Base-by-base conservation (phyloP, 768 basidiomycete species). In the Russula sp. region DNA sequence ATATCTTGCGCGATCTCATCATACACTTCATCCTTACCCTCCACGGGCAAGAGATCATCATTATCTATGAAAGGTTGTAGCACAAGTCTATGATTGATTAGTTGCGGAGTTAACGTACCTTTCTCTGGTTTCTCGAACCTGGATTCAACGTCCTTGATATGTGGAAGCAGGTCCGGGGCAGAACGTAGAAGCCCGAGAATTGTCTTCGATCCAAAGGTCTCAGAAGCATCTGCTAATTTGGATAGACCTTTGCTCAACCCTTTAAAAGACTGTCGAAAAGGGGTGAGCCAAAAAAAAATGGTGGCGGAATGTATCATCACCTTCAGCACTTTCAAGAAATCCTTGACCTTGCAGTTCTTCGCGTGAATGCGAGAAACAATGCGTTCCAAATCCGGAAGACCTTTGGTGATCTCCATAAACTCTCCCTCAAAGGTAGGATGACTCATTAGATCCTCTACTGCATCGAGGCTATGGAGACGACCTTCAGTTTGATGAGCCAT, bases 361-460 rank as follows among this genome's bases (percentile, higher is more conserved):
- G 95, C 95, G 72, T 98, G 97, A 61, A 98, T 90, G 42, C 97
- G 88, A 13, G 94, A 94, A 11, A 99, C 87, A 62, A 97, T 85
- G 16, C 97, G 90, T 73, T 98, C 93, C 10, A 96, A 81, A 73
- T 98, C 96, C 7, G 94, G 94, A 8, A 97, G 73, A 16, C 88
- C 86, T 75, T 92, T 93, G 10, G 86, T 88, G 24, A 94, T 73
- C 56, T 83, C 80, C 24, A 80, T 83, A 74, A 98, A 98, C 0
- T 86, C 81, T 6, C 78, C 79, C 70, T 90, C 87, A 71, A 94
- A 96, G 0, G 81, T 83, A 1, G 84, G 85, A 68, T 96, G 84
- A 26, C 84, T 79, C 71, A 98, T 84, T 51, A 99, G 81, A 71
- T 96, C 96, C 70, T 97, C 80, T 2, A 99, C 92, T 3, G 97